Evolutionary conservation across 1,139 yeast genomes (phyloP), one percentile per base, ranked within the genome.

Genomic region (Chernovozyma aurita): DNA sequence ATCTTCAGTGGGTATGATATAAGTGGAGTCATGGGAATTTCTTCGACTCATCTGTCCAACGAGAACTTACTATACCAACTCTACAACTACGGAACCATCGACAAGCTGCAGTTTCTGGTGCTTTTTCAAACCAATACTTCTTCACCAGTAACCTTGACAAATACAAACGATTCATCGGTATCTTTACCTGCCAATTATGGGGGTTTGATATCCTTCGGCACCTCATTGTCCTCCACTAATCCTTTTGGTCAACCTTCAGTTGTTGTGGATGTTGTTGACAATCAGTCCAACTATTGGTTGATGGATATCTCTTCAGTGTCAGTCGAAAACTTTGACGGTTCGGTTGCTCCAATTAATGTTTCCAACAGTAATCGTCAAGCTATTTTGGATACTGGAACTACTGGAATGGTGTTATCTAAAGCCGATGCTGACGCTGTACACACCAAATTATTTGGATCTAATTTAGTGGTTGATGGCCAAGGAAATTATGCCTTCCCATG

Each of bases 351-450:
- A 20, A 6, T 20, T 20, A 20, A 20, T 9, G 22, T 9, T 7
- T 7, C 22, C 9, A 20, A 20, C 22, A 20, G 22, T 8, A 45
- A 57, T 18, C 62, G 79, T 52, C 36, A 34, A 16, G 80, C 78
- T 4, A 65, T 80, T 30, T 61, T 80, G 20, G 88, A 80, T 49
- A 76, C 85, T 11, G 87, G 86, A 14, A 79, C 86, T 2, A 80
- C 86, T 0, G 73, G 82, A 2, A 55, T 80, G 18, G 76, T 77
- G 5, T 56, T 78, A 35, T 79, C 85, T 2, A 57, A 70, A n/a
- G 57, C 55, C 16, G 85, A 80, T 48, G 85, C 86, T 2, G 47
- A 66, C 29, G 55, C 44, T 18, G 40, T 80, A 12, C 86, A 80
- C 49, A 49, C 73, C 12, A 28, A 39, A 27, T 40, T 61, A 18